Conservation (phyloP, 352 stramenopile species). For the Sclerospora graminicola region DNA sequence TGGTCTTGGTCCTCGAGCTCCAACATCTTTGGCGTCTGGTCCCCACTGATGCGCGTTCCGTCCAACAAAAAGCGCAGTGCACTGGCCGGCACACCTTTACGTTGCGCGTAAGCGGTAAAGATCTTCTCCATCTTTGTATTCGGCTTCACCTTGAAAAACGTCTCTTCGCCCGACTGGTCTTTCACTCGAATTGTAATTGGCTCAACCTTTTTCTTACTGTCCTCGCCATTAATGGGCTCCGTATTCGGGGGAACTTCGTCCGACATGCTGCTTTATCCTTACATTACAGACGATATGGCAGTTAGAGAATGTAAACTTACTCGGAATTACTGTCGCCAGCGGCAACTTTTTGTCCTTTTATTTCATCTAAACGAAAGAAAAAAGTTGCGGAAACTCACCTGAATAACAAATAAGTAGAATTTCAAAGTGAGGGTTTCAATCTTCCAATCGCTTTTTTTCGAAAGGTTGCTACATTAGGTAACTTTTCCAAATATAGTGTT, state of each 20-base stretch:
- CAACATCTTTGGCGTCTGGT: constrained; percentile 94
- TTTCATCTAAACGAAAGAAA: too few relatives aligned
- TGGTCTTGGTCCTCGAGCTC: constrained; percentile 97
- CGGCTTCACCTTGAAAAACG: constrained; percentile 99
- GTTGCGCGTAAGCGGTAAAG: constrained; percentile 92
- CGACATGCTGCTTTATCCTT: constrained; percentile 29
- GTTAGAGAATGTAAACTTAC: too few relatives aligned
- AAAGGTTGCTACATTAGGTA: not conserved
- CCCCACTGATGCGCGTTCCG: constrained; percentile 89
- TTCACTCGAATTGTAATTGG: constrained; percentile 85
- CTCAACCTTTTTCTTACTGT: constrained; percentile 78
- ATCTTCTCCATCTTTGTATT: constrained; percentile 99
- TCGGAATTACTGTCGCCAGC: too few relatives aligned
- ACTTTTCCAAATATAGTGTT: constrained; percentile 1
- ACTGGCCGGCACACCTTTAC: constrained; percentile 86
- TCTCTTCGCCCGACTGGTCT: constrained; percentile 90
- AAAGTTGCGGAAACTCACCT: not conserved
- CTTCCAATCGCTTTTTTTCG: constrained; percentile 1
- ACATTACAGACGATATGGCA: not conserved
- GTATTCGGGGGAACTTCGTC: constrained; percentile 39
- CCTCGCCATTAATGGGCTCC: constrained; percentile 33
- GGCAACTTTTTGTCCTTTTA: too few relatives aligned
- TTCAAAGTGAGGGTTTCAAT: constrained; percentile 20
- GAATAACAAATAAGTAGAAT: not conserved
- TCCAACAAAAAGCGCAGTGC: constrained; percentile 95